phyloP scores from a whole-genome alignment of 192 early-diverging fungal species.

The Paraglomus occultum region DNA sequence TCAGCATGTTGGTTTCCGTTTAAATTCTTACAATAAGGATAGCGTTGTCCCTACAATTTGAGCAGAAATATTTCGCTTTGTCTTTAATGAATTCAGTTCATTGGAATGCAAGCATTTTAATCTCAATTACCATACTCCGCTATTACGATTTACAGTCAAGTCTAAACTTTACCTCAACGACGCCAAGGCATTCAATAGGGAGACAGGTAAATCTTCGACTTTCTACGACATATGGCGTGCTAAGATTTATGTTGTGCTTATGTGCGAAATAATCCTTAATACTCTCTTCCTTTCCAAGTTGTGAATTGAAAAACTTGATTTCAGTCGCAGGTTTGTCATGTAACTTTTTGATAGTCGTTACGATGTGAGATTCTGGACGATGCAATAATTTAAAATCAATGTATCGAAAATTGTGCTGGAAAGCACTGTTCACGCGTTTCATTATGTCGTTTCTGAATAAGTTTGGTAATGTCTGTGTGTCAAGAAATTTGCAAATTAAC shows the following conservation, averaged over 20 bases:
- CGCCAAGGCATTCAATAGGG: slow-evolving; percentile 88
- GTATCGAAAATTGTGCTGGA: not conserved
- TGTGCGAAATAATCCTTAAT: too few relatives aligned
- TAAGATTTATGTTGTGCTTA: slow-evolving; percentile 33
- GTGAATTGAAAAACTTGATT: slow-evolving; percentile 56
- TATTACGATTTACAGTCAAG: not conserved
- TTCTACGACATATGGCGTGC: slow-evolving; percentile 79
- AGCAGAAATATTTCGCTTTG: not conserved
- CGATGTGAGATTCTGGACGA: too few relatives aligned
- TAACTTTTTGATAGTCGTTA: too few relatives aligned
- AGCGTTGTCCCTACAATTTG: slow-evolving; percentile 65
- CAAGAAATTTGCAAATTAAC: slow-evolving; percentile 15
- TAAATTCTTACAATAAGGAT: slow-evolving; percentile 62
- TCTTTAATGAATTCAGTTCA: not conserved
- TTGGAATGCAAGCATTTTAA: not conserved
- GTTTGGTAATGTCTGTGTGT: not conserved
- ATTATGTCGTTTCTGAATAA: not conserved
- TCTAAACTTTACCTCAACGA: slow-evolving; percentile 52
- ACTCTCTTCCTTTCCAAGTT: too few relatives aligned
- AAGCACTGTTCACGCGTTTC: not conserved
- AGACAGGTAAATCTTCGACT: slow-evolving; percentile 65
- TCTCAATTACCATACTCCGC: too few relatives aligned
- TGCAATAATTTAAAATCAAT: too few relatives aligned
- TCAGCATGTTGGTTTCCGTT: slow-evolving; percentile 85
- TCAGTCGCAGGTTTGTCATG: slow-evolving; percentile 29